Conservation (phyloP, 352 stramenopile species). For the Aphanomyces euteiches region DNA sequence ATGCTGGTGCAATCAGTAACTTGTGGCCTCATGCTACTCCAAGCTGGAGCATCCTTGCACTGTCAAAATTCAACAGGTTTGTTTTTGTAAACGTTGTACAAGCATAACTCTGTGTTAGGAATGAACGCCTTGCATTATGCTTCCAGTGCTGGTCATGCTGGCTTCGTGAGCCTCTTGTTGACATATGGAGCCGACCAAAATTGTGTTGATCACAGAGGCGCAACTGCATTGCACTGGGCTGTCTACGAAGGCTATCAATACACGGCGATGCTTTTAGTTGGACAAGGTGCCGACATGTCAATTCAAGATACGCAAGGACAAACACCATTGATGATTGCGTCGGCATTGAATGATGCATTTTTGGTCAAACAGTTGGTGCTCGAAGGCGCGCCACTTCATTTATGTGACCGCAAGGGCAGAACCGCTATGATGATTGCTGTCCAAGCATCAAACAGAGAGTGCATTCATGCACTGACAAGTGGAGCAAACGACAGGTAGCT, state of each 20-base stretch:
- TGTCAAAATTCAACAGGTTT: conserved; percentile 68
- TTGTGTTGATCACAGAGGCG: conserved; percentile 57
- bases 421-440: conserved; percentile 71
- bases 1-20: conserved; percentile 76
- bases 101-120: neutral
- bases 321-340: conserved; percentile 78
- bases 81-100: neutral
- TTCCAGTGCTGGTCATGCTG: conserved; percentile 70
- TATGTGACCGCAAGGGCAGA: conserved; percentile 64
- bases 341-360: conserved; percentile 70
- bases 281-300: conserved; percentile 43
- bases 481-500: conserved; percentile 59
- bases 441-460: conserved; percentile 66
- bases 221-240: conserved; percentile 73
- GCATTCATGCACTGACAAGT: conserved; percentile 56
- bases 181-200: conserved; percentile 59
- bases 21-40: conserved; percentile 50
- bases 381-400: conserved; percentile 61
- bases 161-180: conserved; percentile 64
- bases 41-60: conserved; percentile 48
- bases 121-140: conserved; percentile 80
- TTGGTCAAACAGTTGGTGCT: conserved; percentile 80
- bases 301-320: conserved; percentile 68
- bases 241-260: conserved; percentile 86
- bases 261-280: conserved; percentile 63